phyloP scores from a whole-genome alignment of 1,284 basidiomycete species.

The Irpex rosettiformis region DNA sequence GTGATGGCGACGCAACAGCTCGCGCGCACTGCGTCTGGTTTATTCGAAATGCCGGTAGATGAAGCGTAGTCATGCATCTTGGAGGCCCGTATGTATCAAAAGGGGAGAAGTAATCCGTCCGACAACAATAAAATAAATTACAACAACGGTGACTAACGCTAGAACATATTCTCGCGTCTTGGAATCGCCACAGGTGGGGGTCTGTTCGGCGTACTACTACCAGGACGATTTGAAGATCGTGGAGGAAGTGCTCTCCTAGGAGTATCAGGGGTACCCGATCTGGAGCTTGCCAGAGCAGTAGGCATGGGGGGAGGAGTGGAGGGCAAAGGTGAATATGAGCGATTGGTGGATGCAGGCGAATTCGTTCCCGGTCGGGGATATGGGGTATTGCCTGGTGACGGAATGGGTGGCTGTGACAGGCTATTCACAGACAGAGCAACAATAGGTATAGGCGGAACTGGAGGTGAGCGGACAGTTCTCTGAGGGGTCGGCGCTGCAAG shows the following conservation, averaged over 20 bases:
- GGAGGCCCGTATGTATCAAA: too few relatives aligned
- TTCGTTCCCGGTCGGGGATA: background rate
- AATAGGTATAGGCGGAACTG: constrained; percentile 13
- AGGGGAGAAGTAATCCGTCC: too few relatives aligned
- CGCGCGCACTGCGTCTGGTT: background rate
- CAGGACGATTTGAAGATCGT: constrained; percentile 62
- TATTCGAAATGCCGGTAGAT: too few relatives aligned
- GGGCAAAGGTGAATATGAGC: constrained; percentile 10
- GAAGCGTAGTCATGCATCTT: too few relatives aligned
- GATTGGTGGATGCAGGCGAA: constrained; percentile 12
- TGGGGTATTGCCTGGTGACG: background rate
- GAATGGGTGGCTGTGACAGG: constrained; percentile 12
- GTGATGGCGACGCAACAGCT: too few relatives aligned
- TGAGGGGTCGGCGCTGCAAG: constrained; percentile 24
- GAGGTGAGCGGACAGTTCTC: constrained; percentile 22
- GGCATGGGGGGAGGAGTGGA: constrained; percentile 21
- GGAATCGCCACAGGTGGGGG: constrained; percentile 34
- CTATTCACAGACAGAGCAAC: constrained; percentile 11
- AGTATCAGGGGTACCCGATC: constrained; percentile 19
- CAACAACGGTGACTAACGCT: constrained; percentile 1
- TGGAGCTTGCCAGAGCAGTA: constrained; percentile 20
- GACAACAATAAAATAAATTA: background rate
- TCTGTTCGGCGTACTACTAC: constrained; percentile 44
- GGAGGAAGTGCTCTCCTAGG: constrained; percentile 36
- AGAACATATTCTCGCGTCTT: constrained; percentile 31